Evolutionary conservation across 192 early-diverging fungal species (phyloP), one percentile per base, ranked within the genome.

Genomic region (Kickxella alabastrina): DNA sequence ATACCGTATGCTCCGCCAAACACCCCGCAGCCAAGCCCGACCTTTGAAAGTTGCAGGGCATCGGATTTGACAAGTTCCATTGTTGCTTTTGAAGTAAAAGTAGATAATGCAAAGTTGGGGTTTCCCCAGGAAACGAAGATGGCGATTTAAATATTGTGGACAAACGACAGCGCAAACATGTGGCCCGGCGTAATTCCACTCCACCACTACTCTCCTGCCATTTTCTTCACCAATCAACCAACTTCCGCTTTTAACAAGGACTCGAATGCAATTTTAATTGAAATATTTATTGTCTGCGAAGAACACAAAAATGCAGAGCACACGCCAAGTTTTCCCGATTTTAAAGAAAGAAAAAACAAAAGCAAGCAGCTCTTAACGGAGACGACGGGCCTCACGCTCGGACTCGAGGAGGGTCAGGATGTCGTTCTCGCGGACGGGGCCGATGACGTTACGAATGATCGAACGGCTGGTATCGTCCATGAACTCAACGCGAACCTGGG

Each of bases 381-480:
- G 92, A 78, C 95, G 90, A 68, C 95, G 88, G 65, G 96, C 96
- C 78, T 98, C 96, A 85, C 96, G 94, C 82, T 99, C 96, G 52
- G 94, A 94, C 80, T 99, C 96, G 76, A 97, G 85, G 51, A 98
- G 87, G 79, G 91, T 90, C 66, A 97, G 80, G 63, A 97, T 87
- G 75, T 94, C 92, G 82, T 89, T 87, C 75, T 95, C 93, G 62
- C 93, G 90, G 58, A 99, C 96, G 63, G 96, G 96, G 52, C 96
- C 96, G 87, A 95, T 96, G 65, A 99, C 96, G 83, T 99, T 99
- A 78, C 96, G 92, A 82, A 99, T 95, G 82, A 99, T 96, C 76
- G 90, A 88, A 54, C 96, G 96, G 81, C 79, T 82, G 54, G 83
- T 66, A 72, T 99, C 93, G 79, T 97, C 94, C 79, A 97, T 86